These are phyloP conservation scores for Lagenidium giganteum DNA, from an alignment of 352 stramenopile species.

Conservation along the genomic window DNA sequence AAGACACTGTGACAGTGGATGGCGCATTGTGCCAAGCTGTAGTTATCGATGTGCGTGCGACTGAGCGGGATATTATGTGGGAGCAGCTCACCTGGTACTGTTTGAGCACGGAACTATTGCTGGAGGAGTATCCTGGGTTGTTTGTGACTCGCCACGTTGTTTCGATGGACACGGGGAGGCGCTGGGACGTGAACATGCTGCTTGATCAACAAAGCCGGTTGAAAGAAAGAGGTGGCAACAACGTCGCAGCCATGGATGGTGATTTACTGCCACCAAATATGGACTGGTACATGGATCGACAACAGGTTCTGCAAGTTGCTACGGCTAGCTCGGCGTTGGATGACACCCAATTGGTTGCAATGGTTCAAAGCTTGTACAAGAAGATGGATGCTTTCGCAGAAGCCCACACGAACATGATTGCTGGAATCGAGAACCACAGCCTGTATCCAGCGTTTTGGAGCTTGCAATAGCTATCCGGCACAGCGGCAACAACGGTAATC, in stretches of 20 bases:
- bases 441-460: slow-evolving; percentile 11
- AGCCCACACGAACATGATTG: not conserved
- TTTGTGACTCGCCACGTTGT: slow-evolving; percentile 1
- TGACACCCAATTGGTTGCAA: too few species aligned
- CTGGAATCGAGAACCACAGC: not conserved
- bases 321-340: too few species aligned
- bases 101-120: not conserved
- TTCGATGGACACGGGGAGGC: not conserved
- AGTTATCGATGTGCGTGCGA: not conserved
- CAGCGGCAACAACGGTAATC: not conserved
- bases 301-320: too few species aligned
- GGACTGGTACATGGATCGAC: slow-evolving; percentile 11
- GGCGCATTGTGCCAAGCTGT: not conserved
- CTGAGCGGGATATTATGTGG: not conserved
- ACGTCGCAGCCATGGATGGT: not conserved
- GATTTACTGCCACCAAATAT: slow-evolving; percentile 7
- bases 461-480: too few species aligned
- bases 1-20: too few species aligned
- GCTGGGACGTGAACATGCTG: slow-evolving; percentile 1
- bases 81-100: slow-evolving; percentile 6
- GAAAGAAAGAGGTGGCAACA: too few species aligned
- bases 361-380: too few species aligned
- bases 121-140: slow-evolving; percentile 6
- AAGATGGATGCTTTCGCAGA: too few species aligned
- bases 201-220: not conserved